Evolutionary conservation across 345 rosid genomes (phyloP).

Genomic region (Gossypium mustelinum): DNA sequence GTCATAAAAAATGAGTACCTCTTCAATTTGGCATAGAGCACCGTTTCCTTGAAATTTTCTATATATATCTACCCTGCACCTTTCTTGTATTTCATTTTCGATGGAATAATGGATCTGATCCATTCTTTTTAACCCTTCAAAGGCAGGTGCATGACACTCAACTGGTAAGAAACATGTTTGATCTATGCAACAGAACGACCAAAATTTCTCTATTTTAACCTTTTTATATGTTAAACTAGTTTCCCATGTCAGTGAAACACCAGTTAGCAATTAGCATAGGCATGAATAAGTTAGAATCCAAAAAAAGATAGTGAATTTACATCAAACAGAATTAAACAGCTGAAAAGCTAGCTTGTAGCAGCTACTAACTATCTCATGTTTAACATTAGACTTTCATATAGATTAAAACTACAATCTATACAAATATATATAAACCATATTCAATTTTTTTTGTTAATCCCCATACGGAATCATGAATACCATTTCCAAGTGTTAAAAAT

Average conservation of each 20-base stretch:
- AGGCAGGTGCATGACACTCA: not conserved
- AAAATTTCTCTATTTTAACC: not conserved
- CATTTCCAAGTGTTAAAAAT: not conserved
- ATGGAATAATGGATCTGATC: slow-evolving; percentile 35
- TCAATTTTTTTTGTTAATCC: too few species aligned
- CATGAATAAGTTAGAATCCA: not conserved
- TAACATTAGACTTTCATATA: not conserved
- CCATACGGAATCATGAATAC: too few species aligned
- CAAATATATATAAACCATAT: not conserved
- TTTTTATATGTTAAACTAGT: not conserved
- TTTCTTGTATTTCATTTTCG: slow-evolving; percentile 40
- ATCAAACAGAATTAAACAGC: not conserved
- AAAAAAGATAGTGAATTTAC: not conserved
- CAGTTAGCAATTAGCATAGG: not conserved
- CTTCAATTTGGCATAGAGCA: slow-evolving; percentile 47
- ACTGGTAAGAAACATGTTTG: not conserved
- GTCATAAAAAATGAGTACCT: slow-evolving; percentile 24
- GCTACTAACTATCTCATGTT: not conserved
- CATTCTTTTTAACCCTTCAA: slow-evolving; percentile 14
- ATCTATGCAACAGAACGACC: not conserved
- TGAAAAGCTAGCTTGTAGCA: not conserved
- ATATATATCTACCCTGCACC: slow-evolving; percentile 39
- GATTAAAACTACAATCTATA: not conserved
- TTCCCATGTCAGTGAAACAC: too few species aligned
- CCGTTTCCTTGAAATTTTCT: slow-evolving; percentile 39